Evolutionary conservation across 2,329 filamentous ascomycete species (phyloP).

Genomic region (Nothophaeocryptopus gaeumannii): DNA sequence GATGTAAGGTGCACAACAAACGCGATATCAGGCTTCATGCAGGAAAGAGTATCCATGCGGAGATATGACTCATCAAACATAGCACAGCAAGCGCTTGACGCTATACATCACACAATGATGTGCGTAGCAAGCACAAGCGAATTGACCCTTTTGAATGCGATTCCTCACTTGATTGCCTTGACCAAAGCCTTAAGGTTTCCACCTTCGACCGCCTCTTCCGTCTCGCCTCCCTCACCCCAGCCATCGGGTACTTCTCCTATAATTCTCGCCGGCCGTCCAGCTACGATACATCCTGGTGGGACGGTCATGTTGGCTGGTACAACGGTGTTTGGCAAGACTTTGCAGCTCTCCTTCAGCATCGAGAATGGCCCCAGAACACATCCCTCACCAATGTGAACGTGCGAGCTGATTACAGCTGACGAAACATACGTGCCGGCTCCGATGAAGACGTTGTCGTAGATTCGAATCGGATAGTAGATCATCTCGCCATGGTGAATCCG

Average conservation of each 20-base stretch:
- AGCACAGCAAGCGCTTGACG: too few relatives aligned
- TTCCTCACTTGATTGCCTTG: slow-evolving; percentile 44
- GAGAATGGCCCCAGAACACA: slow-evolving; percentile 80
- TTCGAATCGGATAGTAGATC: slow-evolving; percentile 83
- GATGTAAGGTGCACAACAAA: too few relatives aligned
- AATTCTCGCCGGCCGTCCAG: slow-evolving; percentile 73
- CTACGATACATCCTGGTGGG: slow-evolving; percentile 89
- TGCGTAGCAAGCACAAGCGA: background rate
- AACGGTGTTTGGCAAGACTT: slow-evolving; percentile 78
- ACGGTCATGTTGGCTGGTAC: slow-evolving; percentile 88
- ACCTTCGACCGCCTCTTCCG: slow-evolving; percentile 50
- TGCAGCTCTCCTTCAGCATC: slow-evolving; percentile 90
- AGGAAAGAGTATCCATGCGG: background rate
- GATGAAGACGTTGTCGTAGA: slow-evolving; percentile 92
- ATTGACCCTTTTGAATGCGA: background rate
- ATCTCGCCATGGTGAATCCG: slow-evolving; percentile 72
- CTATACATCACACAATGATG: too few relatives aligned
- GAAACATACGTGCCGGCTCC: slow-evolving; percentile 68
- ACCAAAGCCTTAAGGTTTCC: slow-evolving; percentile 50
- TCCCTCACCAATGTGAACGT: slow-evolving; percentile 78
- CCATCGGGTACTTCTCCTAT: slow-evolving; percentile 78
- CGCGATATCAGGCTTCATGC: too few relatives aligned
- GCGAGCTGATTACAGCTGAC: slow-evolving; percentile 76
- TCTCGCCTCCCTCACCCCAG: slow-evolving; percentile 45
- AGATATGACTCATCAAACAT: background rate